Conservation (phyloP, 352 stramenopile species). For the Pythium diclinum region DNA sequence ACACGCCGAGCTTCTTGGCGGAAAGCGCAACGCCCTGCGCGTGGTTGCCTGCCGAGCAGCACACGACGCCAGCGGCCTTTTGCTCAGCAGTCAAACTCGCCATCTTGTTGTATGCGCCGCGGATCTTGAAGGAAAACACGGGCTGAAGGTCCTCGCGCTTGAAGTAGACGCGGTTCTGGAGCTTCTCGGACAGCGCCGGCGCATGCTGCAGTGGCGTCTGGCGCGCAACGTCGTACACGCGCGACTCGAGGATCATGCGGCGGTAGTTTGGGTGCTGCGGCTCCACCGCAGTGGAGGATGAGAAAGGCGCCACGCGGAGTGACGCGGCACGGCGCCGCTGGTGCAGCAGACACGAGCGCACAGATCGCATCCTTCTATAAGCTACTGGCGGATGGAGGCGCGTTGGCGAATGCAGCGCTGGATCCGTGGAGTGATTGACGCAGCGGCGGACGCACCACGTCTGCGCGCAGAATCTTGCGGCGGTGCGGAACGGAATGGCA, state of each 20-base stretch:
- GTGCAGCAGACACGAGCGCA: background rate
- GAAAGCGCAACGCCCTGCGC: constrained; percentile 97
- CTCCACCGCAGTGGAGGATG: constrained; percentile 21
- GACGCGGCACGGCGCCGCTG: background rate
- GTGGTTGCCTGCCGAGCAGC: constrained; percentile 94
- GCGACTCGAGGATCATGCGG: constrained; percentile 83
- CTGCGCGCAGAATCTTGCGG: constrained; percentile 3
- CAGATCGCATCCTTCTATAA: background rate
- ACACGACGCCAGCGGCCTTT: constrained; percentile 75
- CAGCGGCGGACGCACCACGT: background rate
- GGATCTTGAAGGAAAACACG: constrained; percentile 99
- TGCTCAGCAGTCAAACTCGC: constrained; percentile 77
- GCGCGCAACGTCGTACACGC: constrained; percentile 84
- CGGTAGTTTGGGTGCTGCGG: constrained; percentile 56
- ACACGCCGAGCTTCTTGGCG: constrained; percentile 88
- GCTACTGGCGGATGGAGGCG: background rate
- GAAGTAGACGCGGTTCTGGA: constrained; percentile 83
- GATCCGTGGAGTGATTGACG: background rate
- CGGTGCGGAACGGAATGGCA: background rate
- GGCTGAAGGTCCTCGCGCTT: constrained; percentile 98
- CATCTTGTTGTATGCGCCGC: constrained; percentile 99
- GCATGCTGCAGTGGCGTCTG: constrained; percentile 80
- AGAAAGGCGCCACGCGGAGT: background rate
- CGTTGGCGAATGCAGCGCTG: background rate
- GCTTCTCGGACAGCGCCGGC: constrained; percentile 55